A percentile compares a stretch with the other conserved stretches of the same genome.
These are phyloP conservation scores for Macrolepiota albuminosa DNA, from an alignment of 768 basidiomycete species.

Conservation along the genomic window DNA sequence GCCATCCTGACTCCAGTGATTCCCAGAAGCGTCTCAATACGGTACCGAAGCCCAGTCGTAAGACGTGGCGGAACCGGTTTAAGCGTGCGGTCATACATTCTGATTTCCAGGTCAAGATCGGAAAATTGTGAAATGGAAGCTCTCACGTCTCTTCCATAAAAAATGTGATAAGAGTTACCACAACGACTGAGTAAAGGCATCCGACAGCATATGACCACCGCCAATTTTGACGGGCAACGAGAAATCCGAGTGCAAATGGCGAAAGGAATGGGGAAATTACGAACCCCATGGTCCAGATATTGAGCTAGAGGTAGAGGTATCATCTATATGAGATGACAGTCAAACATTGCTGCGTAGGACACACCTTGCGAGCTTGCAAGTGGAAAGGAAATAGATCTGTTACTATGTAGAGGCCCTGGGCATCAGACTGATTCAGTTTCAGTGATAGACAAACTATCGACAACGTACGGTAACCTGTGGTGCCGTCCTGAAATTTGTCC, in stretches of 20 bases:
- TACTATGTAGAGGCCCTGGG: constrained; percentile 43
- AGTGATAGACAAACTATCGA: neutral
- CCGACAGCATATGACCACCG: constrained; percentile 68
- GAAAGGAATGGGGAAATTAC: constrained; percentile 61
- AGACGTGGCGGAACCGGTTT: constrained; percentile 42
- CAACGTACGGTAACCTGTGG: constrained; percentile 43
- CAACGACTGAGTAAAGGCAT: constrained; percentile 50
- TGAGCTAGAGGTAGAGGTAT: constrained; percentile 39
- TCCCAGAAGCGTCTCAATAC: constrained; percentile 58
- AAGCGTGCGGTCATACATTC: constrained; percentile 59
- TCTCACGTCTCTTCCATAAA: constrained; percentile 65
- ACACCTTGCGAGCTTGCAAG: constrained; percentile 48
- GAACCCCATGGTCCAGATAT: constrained; percentile 72
- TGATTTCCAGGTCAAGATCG: constrained; percentile 17
- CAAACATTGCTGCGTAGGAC: neutral
- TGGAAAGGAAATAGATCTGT: constrained; percentile 59
- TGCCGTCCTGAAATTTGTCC: constrained; percentile 29
- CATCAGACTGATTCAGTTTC: neutral
- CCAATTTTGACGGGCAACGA: constrained; percentile 56
- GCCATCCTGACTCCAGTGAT: constrained; percentile 56
- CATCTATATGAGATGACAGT: neutral
- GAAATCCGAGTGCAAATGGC: constrained; percentile 65
- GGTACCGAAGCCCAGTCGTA: constrained; percentile 39
- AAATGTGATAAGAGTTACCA: constrained; percentile 51
- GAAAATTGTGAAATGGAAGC: neutral